Conservation (phyloP, 106 monocot species). For the Acorus calamus region DNA sequence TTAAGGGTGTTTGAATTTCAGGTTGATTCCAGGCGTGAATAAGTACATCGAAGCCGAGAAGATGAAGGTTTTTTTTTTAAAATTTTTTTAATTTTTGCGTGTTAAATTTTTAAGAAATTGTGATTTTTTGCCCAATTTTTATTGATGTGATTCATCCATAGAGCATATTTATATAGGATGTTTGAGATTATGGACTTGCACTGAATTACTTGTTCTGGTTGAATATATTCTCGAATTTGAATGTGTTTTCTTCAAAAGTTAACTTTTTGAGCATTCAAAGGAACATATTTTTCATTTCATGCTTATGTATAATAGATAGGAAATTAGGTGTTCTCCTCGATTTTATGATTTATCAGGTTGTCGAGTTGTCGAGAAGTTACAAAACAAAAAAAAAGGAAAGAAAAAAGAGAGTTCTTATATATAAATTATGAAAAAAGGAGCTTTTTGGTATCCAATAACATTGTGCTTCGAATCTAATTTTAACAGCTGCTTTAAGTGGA, state of each 20-base stretch:
- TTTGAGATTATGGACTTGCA: no score
- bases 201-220: no score
- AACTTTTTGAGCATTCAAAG: no score
- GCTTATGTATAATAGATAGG: neutral
- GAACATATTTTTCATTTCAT: neutral
- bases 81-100: neutral
- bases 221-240: no score
- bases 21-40: conserved; percentile 70
- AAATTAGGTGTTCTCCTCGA: neutral
- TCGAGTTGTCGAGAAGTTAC: conserved; percentile 70
- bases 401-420: no score
- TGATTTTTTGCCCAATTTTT: neutral
- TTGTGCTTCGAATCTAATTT: no score
- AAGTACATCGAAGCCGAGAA: conserved; percentile 73
- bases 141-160: neutral
- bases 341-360: conserved; percentile 39
- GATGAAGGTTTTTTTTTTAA: conserved; percentile 49
- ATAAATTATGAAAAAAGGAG: no score
- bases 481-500: no score
- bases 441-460: no score
- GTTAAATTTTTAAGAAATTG: no score
- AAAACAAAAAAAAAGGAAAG: neutral
- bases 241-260: no score
- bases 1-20: conserved; percentile 18
- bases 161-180: no score